Base-by-base conservation (phyloP, 129 eudicot genomes). In the Kitagawia praeruptora region DNA sequence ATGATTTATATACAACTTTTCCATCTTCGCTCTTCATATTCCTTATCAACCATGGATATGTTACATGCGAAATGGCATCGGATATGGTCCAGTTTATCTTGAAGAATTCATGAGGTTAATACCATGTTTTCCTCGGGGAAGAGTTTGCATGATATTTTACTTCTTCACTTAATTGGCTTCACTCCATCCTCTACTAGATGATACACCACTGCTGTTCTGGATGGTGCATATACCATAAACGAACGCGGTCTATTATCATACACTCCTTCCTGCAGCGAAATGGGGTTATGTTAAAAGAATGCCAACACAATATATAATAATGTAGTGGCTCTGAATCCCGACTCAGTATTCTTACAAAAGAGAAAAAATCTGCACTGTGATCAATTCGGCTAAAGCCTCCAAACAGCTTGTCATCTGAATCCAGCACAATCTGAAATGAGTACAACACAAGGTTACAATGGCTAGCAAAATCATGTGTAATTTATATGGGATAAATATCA, bases 341-440 rank as follows among this genome's bases (percentile, higher is more conserved):
- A 80, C 27, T 75, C 8, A 19, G 70, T 74, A 41, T n/a, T n/a
- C 97, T 92, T 92, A 95, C 98, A 70, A 80, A 86, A 79, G 94
- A 88, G 88, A 95, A 95, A 85, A 81, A 92, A 78, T 95, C 98
- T 0, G 96, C 96, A 3, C 77, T 73, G 18, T 90, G 98, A 80
- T 85, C 88, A 40, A 95, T 89, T 87, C 98, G 88, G 77, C 84
- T 78, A 78, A 86, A 92, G 71, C 98, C 98, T 78, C 98, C 98
- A 86, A 95, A 95, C 63, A 85, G 51, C n/a, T 86, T 42, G 64
- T 82, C 90, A 77, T 95, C 98, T 1, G 98, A 95, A 81, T 95
- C 98, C 70, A 95, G 85, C 41, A 88, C 94, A 53, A 90, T 82
- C 98, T 94, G 91, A 75, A 89, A 80, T 80, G 83, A 76, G 21